Evolutionary conservation across 169 alveolate genomes (phyloP).

Genomic region (Plasmodium berghei): DNA sequence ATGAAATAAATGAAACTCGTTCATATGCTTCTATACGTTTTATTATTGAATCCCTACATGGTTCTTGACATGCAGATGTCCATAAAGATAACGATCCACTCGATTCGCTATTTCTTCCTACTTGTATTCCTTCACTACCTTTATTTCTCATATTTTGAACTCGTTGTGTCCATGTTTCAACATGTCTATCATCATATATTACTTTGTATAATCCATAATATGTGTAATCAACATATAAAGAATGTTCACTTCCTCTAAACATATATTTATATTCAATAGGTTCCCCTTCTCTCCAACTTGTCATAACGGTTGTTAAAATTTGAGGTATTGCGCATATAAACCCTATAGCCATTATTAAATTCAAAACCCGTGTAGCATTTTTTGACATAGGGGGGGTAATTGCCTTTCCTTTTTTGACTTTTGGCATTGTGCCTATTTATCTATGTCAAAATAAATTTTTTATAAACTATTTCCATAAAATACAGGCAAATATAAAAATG

Average conservation of each 20-base stretch:
- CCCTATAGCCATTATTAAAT: constrained; percentile 53
- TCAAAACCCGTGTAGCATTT: constrained; percentile 21
- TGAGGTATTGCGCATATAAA: constrained; percentile 63
- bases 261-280: constrained; percentile 59
- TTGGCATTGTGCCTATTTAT: constrained; percentile 6
- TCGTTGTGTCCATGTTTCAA: constrained; percentile 65
- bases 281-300: constrained; percentile 70
- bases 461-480: no score
- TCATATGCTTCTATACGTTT: constrained; percentile 70
- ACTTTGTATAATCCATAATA: constrained; percentile 69
- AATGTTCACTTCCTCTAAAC: constrained; percentile 63
- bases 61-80: constrained; percentile 67
- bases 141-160: constrained; percentile 58
- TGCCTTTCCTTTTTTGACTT: not conserved
- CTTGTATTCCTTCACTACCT: constrained; percentile 62
- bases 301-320: constrained; percentile 55
- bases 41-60: constrained; percentile 54
- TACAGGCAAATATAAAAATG: no score
- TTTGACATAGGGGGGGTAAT: constrained; percentile 25
- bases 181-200: constrained; percentile 53
- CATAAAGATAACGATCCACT: constrained; percentile 60
- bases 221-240: constrained; percentile 37
- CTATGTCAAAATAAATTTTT: no score
- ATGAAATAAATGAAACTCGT: constrained; percentile 54
- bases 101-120: constrained; percentile 40